phyloP scores from a whole-genome alignment of 2,329 filamentous ascomycete genomes.

The Paecilomyces variotii region DNA sequence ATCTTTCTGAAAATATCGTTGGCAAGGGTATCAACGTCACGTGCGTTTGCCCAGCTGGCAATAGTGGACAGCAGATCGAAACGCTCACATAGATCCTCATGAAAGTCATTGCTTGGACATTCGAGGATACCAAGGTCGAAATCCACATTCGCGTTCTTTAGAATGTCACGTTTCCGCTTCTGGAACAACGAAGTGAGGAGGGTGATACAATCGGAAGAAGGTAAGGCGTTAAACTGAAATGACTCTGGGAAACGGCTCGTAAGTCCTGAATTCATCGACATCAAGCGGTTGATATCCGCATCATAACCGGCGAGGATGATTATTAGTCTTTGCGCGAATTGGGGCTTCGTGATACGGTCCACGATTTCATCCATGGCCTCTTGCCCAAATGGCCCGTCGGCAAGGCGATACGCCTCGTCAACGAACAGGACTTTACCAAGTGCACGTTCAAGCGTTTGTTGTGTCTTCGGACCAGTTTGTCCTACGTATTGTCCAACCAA shows the following conservation, averaged over 20 bases:
- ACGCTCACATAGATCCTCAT: constrained; percentile 8
- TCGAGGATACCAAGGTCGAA: constrained; percentile 19
- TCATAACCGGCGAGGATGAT: constrained; percentile 64
- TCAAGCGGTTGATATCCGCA: constrained; percentile 55
- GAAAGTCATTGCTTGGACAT: constrained; percentile 10
- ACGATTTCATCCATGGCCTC: constrained; percentile 48
- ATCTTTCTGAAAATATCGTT: constrained; percentile 41
- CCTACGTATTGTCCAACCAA: constrained; percentile 62
- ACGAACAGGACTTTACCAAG: constrained; percentile 63
- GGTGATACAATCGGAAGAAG: constrained; percentile 35
- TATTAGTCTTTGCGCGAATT: constrained; percentile 53
- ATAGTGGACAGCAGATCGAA: constrained; percentile 38
- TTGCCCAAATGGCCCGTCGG: constrained; percentile 49
- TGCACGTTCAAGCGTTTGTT: constrained; percentile 50
- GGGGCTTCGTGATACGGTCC: constrained; percentile 47
- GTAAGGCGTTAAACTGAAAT: constrained; percentile 47
- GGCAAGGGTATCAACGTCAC: constrained; percentile 51
- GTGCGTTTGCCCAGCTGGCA: constrained; percentile 54
- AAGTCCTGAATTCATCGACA: constrained; percentile 55
- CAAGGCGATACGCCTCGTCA: constrained; percentile 63
- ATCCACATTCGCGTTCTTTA: constrained; percentile 11
- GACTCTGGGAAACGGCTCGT: constrained; percentile 58
- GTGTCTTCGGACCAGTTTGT: constrained; percentile 61
- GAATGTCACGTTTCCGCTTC: constrained; percentile 16
- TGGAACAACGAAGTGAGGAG: constrained; percentile 34